phyloP scores from a whole-genome alignment of 176 grass and related monocot genomes.

The Aegilops speltoides region DNA sequence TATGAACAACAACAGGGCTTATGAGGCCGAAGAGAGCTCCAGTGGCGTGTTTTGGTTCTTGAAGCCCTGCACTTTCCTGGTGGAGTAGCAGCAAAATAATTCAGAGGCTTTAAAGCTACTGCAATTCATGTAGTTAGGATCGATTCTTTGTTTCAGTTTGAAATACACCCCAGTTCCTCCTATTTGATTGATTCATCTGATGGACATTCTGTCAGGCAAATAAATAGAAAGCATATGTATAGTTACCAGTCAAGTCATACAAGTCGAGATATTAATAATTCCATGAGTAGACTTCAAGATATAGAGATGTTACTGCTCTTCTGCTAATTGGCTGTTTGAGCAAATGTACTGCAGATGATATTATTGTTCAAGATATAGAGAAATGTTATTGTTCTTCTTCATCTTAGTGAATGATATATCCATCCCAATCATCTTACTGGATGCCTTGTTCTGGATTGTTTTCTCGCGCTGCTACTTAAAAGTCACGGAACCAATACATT shows the following conservation, averaged over 20 bases:
- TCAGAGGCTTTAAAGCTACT: not conserved
- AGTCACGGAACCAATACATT: no score
- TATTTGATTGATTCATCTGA: conserved; percentile 48
- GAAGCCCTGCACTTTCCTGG: conserved; percentile 85
- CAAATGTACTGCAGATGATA: not conserved
- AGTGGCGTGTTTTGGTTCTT: conserved; percentile 94
- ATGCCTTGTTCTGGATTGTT: no score
- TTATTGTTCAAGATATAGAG: no score
- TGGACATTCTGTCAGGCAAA: conserved; percentile 29
- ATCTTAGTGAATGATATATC: no score
- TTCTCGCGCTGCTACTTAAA: no score
- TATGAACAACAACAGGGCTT: conserved; percentile 41
- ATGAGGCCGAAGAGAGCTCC: conserved; percentile 61
- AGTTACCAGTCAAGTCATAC: conserved; percentile 35
- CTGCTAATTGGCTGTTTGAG: conserved; percentile 9
- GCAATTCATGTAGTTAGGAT: conserved; percentile 29
- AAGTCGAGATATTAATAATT: conserved; percentile 17
- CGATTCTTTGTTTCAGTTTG: conserved; percentile 26
- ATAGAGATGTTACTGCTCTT: conserved; percentile 27
- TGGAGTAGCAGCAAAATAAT: conserved; percentile 44
- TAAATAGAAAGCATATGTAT: conserved; percentile 40
- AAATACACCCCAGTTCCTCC: conserved; percentile 13
- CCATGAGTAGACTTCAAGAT: conserved; percentile 31
- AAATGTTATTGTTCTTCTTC: no score
- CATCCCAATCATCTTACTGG: no score